phyloP scores from a whole-genome alignment of 2,329 filamentous ascomycete genomes.

The Colletotrichum gigasporum region DNA sequence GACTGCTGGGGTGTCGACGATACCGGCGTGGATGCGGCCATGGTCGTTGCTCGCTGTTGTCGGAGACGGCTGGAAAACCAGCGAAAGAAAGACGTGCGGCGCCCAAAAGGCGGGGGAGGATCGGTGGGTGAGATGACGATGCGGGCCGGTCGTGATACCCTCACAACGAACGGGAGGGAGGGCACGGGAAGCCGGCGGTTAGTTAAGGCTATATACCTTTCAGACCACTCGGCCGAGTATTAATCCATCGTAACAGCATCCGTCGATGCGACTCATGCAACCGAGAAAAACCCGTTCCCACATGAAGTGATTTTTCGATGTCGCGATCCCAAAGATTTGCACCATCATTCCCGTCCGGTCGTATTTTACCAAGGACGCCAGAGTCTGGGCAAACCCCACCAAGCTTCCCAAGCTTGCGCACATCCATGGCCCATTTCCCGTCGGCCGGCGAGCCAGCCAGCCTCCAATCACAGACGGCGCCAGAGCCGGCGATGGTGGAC shows the following conservation, averaged over 20 bases:
- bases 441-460: background rate
- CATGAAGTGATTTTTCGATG: slow-evolving; percentile 10
- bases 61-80: background rate
- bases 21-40: slow-evolving; percentile 11
- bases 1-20: background rate
- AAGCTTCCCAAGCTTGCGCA: background rate
- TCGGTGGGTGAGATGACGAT: background rate
- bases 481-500: background rate
- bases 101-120: background rate
- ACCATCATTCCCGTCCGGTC: background rate
- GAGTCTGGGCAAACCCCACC: slow-evolving; percentile 28
- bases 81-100: background rate
- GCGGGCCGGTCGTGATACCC: background rate
- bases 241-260: background rate
- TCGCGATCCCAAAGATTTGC: slow-evolving; percentile 19
- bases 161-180: background rate
- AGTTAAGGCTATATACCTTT: slow-evolving; percentile 17
- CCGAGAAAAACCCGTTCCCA: background rate
- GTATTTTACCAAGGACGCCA: slow-evolving; percentile 11
- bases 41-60: background rate
- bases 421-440: background rate
- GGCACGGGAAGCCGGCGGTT: background rate
- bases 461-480: slow-evolving; percentile 10
- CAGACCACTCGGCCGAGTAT: background rate
- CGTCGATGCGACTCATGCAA: background rate